Conservation (phyloP, 805 yeast species). For the Sugiyamaella chiloensis region DNA sequence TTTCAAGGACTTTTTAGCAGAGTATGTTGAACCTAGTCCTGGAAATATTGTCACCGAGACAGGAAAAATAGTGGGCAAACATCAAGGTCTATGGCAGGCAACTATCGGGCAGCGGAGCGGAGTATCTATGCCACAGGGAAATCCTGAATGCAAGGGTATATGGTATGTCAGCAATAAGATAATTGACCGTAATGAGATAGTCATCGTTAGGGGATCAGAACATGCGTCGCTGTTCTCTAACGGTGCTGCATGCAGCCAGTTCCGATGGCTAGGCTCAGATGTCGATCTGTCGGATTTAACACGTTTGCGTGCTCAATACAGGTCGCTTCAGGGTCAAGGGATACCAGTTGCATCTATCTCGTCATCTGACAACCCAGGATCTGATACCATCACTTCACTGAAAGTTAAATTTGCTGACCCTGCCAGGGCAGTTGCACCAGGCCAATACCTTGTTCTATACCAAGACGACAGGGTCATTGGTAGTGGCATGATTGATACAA, state of each 20-base stretch:
- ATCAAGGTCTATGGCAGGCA: constrained; percentile 89
- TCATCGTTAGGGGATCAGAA: constrained; percentile 71
- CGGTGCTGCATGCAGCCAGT: constrained; percentile 41
- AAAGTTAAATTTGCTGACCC: constrained; percentile 41
- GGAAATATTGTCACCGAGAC: constrained; percentile 78
- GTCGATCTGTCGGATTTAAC: constrained; percentile 17
- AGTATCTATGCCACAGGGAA: constrained; percentile 84
- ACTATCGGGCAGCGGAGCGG: constrained; percentile 88
- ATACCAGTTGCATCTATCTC: constrained; percentile 34
- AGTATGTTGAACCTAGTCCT: constrained; percentile 67
- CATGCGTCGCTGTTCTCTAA: constrained; percentile 53
- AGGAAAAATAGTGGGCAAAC: constrained; percentile 75
- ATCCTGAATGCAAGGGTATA: constrained; percentile 65
- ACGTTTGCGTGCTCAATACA: constrained; percentile 53
- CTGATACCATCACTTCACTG: constrained; percentile 24
- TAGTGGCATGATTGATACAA: constrained; percentile 24
- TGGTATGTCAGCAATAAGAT: constrained; percentile 86
- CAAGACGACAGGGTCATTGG: constrained; percentile 66
- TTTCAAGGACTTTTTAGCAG: constrained; percentile 68
- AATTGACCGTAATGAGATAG: constrained; percentile 61
- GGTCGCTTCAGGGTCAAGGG: constrained; percentile 69
- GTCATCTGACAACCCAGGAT: background rate
- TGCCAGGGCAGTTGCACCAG: constrained; percentile 81
- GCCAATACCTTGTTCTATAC: constrained; percentile 80
- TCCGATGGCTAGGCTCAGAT: constrained; percentile 48